Evolutionary conservation across 2,329 filamentous ascomycete genomes (phyloP).

Genomic region (Xylogone sp.): DNA sequence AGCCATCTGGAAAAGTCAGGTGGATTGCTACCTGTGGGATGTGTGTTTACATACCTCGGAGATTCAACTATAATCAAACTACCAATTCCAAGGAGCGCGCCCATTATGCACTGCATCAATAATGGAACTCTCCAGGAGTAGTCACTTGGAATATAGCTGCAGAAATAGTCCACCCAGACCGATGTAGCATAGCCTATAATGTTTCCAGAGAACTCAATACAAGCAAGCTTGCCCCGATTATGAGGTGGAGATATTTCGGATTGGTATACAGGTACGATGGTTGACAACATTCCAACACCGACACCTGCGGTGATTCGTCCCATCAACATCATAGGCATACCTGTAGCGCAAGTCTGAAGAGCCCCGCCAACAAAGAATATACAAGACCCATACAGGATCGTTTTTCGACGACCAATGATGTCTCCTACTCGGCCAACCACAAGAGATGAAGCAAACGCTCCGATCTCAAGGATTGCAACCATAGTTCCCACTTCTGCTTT

Average conservation of each 20-base stretch:
- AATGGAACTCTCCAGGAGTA: constrained; percentile 89
- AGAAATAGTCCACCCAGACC: constrained; percentile 98
- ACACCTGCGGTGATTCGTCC: constrained; percentile 82
- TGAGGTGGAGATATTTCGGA: constrained; percentile 95
- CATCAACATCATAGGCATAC: constrained; percentile 85
- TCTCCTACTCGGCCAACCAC: constrained; percentile 86
- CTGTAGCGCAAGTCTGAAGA: constrained; percentile 75
- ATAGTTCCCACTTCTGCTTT: constrained; percentile 89
- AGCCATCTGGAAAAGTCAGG: constrained; percentile 70
- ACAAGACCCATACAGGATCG: constrained; percentile 89
- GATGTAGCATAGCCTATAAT: constrained; percentile 94
- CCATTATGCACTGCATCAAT: constrained; percentile 93
- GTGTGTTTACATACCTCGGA: constrained; percentile 59
- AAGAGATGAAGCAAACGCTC: constrained; percentile 86
- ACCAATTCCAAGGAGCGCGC: constrained; percentile 75
- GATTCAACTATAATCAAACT: constrained; percentile 95
- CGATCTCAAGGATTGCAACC: constrained; percentile 94
- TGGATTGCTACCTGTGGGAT: neutral
- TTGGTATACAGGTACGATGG: constrained; percentile 90
- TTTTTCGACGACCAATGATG: constrained; percentile 81
- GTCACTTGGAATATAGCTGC: constrained; percentile 75
- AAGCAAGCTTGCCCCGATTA: constrained; percentile 91
- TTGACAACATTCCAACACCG: constrained; percentile 83
- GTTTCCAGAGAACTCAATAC: constrained; percentile 97
- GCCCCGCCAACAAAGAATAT: constrained; percentile 84